phyloP scores from a whole-genome alignment of 177 flowering plant genomes.

The Vitis hybrid region DNA sequence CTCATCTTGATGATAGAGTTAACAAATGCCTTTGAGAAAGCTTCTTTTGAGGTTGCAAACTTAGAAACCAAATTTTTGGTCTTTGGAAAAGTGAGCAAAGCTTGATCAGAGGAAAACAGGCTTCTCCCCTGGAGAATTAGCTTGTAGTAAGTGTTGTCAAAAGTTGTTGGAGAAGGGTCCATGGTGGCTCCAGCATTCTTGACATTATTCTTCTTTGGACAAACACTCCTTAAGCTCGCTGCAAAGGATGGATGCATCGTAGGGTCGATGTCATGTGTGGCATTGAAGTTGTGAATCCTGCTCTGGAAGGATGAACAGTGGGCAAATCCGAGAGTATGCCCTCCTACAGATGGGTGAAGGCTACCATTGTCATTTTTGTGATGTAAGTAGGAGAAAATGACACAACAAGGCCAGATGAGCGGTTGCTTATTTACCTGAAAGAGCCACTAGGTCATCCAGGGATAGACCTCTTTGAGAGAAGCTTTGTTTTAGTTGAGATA shows the following conservation, averaged over 20 bases:
- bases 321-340: constrained; percentile 46
- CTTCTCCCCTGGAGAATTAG: constrained; percentile 57
- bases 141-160: constrained; percentile 80
- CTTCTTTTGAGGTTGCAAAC: constrained; percentile 63
- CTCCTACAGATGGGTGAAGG: constrained; percentile 23
- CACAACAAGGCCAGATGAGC: background rate
- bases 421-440: constrained; percentile 29
- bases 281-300: constrained; percentile 52
- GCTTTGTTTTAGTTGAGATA: constrained; percentile 40
- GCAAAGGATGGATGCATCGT: constrained; percentile 58
- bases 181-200: constrained; percentile 69
- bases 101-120: constrained; percentile 74
- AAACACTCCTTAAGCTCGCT: constrained; percentile 40
- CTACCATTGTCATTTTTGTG: background rate
- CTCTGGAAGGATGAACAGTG: constrained; percentile 55
- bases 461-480: constrained; percentile 48
- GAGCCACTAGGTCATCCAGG: constrained; percentile 44
- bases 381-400: background rate
- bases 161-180: constrained; percentile 65
- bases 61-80: constrained; percentile 56
- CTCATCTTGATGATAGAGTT: constrained; percentile 86
- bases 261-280: constrained; percentile 66
- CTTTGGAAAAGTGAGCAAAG: constrained; percentile 43
- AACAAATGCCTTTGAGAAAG: constrained; percentile 61
- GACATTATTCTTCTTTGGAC: constrained; percentile 46